Base-by-base conservation (phyloP, 257 asterid species). In the Dorcoceras hygrometricum region DNA sequence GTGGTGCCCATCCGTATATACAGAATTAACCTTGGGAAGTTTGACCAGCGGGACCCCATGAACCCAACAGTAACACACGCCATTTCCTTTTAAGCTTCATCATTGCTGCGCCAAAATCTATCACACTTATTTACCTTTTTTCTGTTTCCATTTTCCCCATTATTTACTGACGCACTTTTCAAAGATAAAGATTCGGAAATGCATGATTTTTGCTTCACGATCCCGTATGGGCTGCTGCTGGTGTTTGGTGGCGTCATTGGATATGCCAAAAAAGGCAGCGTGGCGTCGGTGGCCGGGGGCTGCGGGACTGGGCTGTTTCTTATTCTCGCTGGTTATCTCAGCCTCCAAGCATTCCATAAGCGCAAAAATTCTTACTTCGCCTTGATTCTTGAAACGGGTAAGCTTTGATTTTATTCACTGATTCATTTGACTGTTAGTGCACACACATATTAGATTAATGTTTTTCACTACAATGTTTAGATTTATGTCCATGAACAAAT, bases 151-250 rank as follows among this genome's bases (percentile, higher is more conserved):
- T 50, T 26, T 25, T 25, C 2, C n/a, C 8, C 6, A 18, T 59
- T 28, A 6, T 8, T 11, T 62, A 31, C 59, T 54, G 62, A 58
- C 19, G 73, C 57, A 61, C 62, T 55, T 31, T 2, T 8, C 16
- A 4, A 66, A 63, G 69, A 65, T 63, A 69, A 76, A 65, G 66
- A 26, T 72, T 24, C 53, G 57, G 76, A 79, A 82, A 93, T 94
- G 99, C 99, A 90, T 67, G 99, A 94, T 82, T 94, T 94, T 66
- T 90, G 99, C 88, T 87, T 94, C 80, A 94, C 99, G 57, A 88
- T 90, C 78, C 99, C 99, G 14, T 94, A 94, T 64, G 99, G 96
- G 34, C 62, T 94, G 71, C 70, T 90, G 48, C 73, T 94, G 78
- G 82, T 78, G 28, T 59, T 69, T 75, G 97, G 99, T 66, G 99